Conservation (phyloP, 371 early-diverging fungal genomes). For the Apophysomyces trapeziformis region DNA sequence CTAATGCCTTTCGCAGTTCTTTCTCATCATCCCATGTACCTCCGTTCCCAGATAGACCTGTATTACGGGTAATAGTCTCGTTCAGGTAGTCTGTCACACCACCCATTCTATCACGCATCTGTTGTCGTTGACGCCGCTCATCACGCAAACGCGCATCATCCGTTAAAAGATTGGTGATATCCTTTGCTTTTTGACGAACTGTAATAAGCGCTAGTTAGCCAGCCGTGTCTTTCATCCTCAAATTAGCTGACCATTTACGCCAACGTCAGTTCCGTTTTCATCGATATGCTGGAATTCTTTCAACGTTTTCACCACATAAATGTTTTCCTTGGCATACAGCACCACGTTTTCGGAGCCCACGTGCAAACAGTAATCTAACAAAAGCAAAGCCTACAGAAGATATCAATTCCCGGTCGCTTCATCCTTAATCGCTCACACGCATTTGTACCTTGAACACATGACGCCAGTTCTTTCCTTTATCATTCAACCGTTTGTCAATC, state of each 20-base stretch:
- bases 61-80: slow-evolving; percentile 66
- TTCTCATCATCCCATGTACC: slow-evolving; percentile 40
- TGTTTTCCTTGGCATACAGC: slow-evolving; percentile 82
- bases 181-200: slow-evolving; percentile 93
- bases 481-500: slow-evolving; percentile 93
- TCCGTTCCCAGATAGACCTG: slow-evolving; percentile 37
- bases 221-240: background rate
- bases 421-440: background rate
- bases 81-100: slow-evolving; percentile 69
- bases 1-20: slow-evolving; percentile 41
- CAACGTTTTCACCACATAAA: slow-evolving; percentile 90
- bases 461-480: slow-evolving; percentile 96
- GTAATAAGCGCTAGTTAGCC: background rate
- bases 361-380: slow-evolving; percentile 74
- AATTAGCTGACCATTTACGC: slow-evolving; percentile 67
- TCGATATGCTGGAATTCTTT: slow-evolving; percentile 95
- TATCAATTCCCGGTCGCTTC: slow-evolving; percentile 7
- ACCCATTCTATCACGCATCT: slow-evolving; percentile 50
- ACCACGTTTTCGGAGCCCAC: slow-evolving; percentile 88
- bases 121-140: slow-evolving; percentile 56
- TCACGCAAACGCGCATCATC: slow-evolving; percentile 80
- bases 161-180: slow-evolving; percentile 77
- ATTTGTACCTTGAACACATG: slow-evolving; percentile 92
- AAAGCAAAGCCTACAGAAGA: slow-evolving; percentile 41
- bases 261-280: slow-evolving; percentile 89